phyloP scores from a whole-genome alignment of 768 basidiomycete genomes.

The Erythrobasidium yunnanense region DNA sequence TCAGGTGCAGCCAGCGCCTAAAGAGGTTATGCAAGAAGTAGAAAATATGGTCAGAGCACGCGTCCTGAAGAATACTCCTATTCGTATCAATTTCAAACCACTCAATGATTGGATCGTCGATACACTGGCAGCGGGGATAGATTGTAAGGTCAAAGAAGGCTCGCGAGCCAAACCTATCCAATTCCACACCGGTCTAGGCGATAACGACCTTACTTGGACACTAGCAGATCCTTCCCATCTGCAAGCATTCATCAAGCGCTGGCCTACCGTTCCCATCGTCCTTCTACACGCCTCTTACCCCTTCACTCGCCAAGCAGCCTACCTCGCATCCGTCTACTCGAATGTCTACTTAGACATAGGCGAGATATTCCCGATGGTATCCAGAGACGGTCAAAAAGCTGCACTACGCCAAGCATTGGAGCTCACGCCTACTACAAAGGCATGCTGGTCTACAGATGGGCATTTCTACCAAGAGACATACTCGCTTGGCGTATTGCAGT shows the following conservation, averaged over 20 bases:
- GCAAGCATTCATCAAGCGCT: neutral
- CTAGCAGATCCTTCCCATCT: neutral
- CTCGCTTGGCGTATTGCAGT: neutral
- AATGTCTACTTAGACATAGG: slow-evolving; percentile 14
- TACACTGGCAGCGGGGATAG: neutral
- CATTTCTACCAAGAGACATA: slow-evolving; percentile 1
- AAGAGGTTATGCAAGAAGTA: neutral
- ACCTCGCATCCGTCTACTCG: neutral
- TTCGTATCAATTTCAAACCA: neutral
- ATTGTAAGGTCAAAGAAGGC: neutral
- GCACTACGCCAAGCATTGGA: neutral
- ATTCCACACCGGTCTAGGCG: neutral
- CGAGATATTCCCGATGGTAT: slow-evolving; percentile 1
- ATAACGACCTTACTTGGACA: neutral
- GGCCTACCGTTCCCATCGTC: neutral
- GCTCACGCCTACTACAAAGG: neutral
- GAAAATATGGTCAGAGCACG: too few species aligned
- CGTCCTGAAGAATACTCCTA: neutral
- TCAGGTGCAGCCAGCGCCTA: neutral
- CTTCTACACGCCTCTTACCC: slow-evolving; percentile 13
- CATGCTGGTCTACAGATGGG: slow-evolving; percentile 12
- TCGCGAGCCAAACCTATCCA: slow-evolving; percentile 1
- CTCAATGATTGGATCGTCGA: slow-evolving; percentile 4
- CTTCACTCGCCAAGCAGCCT: slow-evolving; percentile 1
- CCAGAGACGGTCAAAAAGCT: neutral